phyloP scores from a whole-genome alignment of 2,329 filamentous ascomycete species.

The Aspergillus calidoustus region DNA sequence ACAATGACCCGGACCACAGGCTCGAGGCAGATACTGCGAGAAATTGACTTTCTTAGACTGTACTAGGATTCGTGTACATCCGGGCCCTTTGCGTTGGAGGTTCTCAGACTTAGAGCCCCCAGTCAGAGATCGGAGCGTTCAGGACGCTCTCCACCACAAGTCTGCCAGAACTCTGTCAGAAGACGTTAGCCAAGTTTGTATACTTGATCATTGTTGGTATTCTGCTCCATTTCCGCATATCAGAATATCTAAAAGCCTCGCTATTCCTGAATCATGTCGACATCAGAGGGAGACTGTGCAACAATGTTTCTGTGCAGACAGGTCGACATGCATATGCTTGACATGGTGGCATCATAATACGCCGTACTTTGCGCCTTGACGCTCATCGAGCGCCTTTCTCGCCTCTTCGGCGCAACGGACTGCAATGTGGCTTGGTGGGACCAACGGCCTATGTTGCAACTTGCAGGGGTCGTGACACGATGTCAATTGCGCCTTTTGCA shows the following conservation, averaged over 20 bases:
- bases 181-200: not conserved
- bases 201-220: not conserved
- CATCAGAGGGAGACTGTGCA: not conserved
- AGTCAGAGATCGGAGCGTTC: conserved; percentile 5
- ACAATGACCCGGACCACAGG: not conserved
- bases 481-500: not conserved
- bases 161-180: not conserved
- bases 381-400: not conserved
- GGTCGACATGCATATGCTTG: conserved; percentile 2
- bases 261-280: not conserved
- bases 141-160: not conserved
- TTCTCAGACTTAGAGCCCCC: not conserved
- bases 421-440: not conserved
- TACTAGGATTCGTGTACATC: not conserved
- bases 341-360: not conserved
- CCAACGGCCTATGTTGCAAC: conserved; percentile 1
- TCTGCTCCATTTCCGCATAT: not conserved
- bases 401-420: not conserved
- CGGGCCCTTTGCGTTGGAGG: conserved; percentile 9
- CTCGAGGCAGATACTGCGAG: not conserved
- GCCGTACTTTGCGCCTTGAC: not conserved
- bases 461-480: conserved; percentile 1
- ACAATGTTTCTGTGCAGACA: not conserved
- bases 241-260: not conserved
- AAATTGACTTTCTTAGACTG: not conserved